Conservation (phyloP, 768 basidiomycete genomes). For the Boletus rubropictus region DNA sequence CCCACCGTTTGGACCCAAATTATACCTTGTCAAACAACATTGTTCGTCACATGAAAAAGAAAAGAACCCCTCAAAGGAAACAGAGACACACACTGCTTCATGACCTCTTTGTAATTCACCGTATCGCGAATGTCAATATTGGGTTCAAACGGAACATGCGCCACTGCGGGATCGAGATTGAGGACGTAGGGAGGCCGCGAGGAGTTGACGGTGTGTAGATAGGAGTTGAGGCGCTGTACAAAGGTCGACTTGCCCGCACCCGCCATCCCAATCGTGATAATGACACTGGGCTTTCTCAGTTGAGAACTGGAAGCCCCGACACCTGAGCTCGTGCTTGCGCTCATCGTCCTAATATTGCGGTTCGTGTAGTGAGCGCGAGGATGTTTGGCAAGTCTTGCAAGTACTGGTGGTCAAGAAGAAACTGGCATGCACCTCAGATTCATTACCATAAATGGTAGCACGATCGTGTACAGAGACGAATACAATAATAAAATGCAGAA, state of each 20-base stretch:
- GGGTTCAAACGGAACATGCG: slow-evolving; percentile 85
- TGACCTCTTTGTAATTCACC: slow-evolving; percentile 94
- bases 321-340: slow-evolving; percentile 10
- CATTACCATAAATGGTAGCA: too few species aligned
- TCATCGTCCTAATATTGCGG: slow-evolving; percentile 14
- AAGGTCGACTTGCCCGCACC: slow-evolving; percentile 98
- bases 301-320: slow-evolving; percentile 2
- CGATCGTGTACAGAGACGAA: not conserved
- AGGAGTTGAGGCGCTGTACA: slow-evolving; percentile 89
- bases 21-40: slow-evolving; percentile 59
- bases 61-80: slow-evolving; percentile 14
- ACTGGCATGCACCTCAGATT: not conserved
- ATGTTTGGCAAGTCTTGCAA: not conserved
- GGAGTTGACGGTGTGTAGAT: slow-evolving; percentile 67
- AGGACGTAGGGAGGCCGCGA: slow-evolving; percentile 86
- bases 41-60: slow-evolving; percentile 13
- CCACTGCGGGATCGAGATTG: slow-evolving; percentile 96
- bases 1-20: slow-evolving; percentile 95
- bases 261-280: slow-evolving; percentile 94
- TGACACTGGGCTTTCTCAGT: slow-evolving; percentile 61
- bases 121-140: slow-evolving; percentile 99
- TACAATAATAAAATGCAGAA: slow-evolving; percentile 9
- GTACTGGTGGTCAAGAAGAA: slow-evolving; percentile 5
- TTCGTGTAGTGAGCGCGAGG: not conserved
- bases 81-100: slow-evolving; percentile 89